Evolutionary conservation across 1,284 basidiomycete genomes (phyloP), one percentile per base, ranked within the genome.

Genomic region (Inonotus obliquus): DNA sequence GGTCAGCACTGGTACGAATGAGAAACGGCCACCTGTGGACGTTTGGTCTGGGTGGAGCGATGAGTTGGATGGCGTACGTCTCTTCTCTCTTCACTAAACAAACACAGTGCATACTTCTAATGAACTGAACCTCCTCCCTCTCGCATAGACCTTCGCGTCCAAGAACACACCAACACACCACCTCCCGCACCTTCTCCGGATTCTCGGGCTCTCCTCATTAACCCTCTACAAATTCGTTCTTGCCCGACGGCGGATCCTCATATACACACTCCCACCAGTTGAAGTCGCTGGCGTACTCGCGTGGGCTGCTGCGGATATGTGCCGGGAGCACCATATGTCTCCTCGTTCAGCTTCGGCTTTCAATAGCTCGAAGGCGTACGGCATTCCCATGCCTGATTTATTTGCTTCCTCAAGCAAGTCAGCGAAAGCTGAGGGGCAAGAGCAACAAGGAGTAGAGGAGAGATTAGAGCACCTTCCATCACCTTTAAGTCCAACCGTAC

Each of bases 141-240:
- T 41, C 52, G 3, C 55, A 23, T 63, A 80, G 76, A 67, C 73
- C 32, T 71, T 76, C 63, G 63, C 72, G 13, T 70, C 75, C 11
- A 68, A 71, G 47, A 71, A 72, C 4, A 79, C 78, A 62, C 87
- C 88, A 4, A 80, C 84, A 41, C 70, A 84, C 35, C 86, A 87
- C 65, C 80, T 90, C 17, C 80, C 88, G 0, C 85, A 87, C 62
- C 74, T 89, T 19, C 75, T 92, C 23, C 84, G 85, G 44, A 85
- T 91, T 59, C 77, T 92, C 25, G 90, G 90, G 0, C 89, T 90
- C 0, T 89, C 88, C 0, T 82, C 82, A 1, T 73, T 92, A 32
- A 91, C 88, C 0, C 73, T 92, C 1, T 90, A 90, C 75, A 91
- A 91, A 68, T 84, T 91, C 67, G 80, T 90, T 14, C 78, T 92